These are phyloP conservation scores for Lactarius psammicola DNA, from an alignment of 768 basidiomycete genomes.

Conservation along the genomic window DNA sequence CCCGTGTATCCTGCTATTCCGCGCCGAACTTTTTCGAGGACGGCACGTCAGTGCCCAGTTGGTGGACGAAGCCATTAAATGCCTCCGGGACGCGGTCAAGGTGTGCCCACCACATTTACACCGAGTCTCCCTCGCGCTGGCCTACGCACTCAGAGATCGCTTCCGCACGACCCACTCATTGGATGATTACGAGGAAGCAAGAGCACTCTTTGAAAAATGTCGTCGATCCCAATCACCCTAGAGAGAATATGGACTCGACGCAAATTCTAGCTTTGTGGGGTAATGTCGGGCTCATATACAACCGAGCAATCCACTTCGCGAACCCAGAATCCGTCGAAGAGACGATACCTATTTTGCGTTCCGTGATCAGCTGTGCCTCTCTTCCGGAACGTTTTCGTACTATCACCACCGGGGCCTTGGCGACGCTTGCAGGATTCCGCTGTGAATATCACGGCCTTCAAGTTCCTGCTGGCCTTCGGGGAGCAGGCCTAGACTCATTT, in stretches of 20 bases:
- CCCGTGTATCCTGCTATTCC: too few relatives aligned
- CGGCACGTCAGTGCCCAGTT: too few relatives aligned
- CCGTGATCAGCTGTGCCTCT: background rate
- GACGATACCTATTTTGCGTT: background rate
- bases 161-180: background rate
- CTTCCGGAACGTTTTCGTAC: background rate
- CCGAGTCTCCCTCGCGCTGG: too few relatives aligned
- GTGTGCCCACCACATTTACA: background rate
- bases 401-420: background rate
- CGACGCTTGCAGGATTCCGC: background rate
- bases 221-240: too few relatives aligned
- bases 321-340: background rate
- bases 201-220: background rate
- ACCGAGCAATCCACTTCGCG: background rate
- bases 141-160: too few relatives aligned
- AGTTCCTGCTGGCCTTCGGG: background rate
- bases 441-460: background rate
- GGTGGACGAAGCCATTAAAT: background rate
- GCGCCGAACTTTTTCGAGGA: background rate
- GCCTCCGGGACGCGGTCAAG: background rate
- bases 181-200: background rate
- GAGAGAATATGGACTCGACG: background rate
- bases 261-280: too few relatives aligned
- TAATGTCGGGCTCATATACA: background rate
- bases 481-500: background rate